phyloP scores from a whole-genome alignment of 805 yeast genomes.

The Metschnikowia baotianmanensis region DNA sequence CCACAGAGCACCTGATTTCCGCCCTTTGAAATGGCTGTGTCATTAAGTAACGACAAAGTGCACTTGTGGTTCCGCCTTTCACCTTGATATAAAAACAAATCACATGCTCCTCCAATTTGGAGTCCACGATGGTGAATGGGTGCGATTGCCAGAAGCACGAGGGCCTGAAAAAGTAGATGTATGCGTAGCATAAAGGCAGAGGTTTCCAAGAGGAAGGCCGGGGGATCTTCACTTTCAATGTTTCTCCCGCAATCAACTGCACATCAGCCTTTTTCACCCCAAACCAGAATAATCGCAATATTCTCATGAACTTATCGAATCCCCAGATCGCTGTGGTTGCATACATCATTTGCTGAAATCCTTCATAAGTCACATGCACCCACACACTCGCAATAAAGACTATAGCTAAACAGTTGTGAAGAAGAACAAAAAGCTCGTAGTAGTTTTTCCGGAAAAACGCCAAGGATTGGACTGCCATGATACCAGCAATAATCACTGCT shows the following conservation, averaged over 20 bases:
- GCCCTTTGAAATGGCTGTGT: constrained; percentile 31
- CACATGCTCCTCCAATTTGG: constrained; percentile 37
- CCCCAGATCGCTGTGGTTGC: constrained; percentile 40
- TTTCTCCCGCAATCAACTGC: constrained; percentile 40
- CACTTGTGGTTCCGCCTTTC: constrained; percentile 55
- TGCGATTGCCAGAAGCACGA: constrained; percentile 65
- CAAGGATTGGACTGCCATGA: constrained; percentile 47
- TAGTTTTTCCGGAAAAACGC: constrained; percentile 47
- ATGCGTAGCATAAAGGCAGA: constrained; percentile 56
- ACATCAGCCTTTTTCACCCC: constrained; percentile 38
- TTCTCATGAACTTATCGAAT: constrained; percentile 37
- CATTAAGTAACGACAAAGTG: constrained; percentile 30
- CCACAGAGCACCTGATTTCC: constrained; percentile 44
- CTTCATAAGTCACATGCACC: constrained; percentile 54
- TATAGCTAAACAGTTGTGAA: constrained; percentile 41
- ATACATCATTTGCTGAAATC: constrained; percentile 33
- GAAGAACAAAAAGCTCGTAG: constrained; percentile 54
- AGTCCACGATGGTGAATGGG: constrained; percentile 62
- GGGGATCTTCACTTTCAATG: constrained; percentile 44
- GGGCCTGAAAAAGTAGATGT: constrained; percentile 52
- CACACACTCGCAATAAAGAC: constrained; percentile 53
- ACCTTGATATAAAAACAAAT: constrained; percentile 46
- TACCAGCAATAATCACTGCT: constrained; percentile 33
- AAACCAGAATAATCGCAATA: constrained; percentile 29
- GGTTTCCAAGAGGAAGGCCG: constrained; percentile 50